phyloP scores from a whole-genome alignment of 1,284 basidiomycete species.

The Malassezia cuniculi region DNA sequence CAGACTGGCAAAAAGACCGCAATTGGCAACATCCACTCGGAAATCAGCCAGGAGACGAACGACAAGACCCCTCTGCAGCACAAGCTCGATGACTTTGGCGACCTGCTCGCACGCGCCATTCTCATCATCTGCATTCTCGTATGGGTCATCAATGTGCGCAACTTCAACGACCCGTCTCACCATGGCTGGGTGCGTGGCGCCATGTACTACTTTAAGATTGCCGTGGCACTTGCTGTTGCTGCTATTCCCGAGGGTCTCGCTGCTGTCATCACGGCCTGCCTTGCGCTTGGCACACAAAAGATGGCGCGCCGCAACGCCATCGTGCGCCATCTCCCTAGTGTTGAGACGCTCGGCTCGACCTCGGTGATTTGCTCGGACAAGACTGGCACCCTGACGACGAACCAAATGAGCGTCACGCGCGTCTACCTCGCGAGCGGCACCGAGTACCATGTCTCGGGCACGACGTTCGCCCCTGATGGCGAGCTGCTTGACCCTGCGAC shows the following conservation, averaged over 20 bases:
- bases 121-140: constrained; percentile 43
- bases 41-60: constrained; percentile 37
- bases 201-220: constrained; percentile 45
- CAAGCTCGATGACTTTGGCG: constrained; percentile 44
- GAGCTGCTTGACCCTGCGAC: constrained; percentile 16
- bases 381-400: constrained; percentile 44
- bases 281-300: constrained; percentile 43
- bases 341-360: constrained; percentile 43
- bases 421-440: constrained; percentile 14
- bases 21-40: constrained; percentile 41
- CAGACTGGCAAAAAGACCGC: constrained; percentile 36
- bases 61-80: constrained; percentile 43
- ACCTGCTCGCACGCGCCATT: constrained; percentile 41
- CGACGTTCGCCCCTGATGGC: constrained; percentile 33
- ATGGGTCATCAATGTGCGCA: constrained; percentile 43
- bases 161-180: constrained; percentile 43
- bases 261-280: constrained; percentile 43
- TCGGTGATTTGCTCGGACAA: constrained; percentile 46
- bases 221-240: constrained; percentile 43
- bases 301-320: constrained; percentile 45
- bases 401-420: constrained; percentile 42
- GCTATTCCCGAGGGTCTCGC: constrained; percentile 44
- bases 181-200: constrained; percentile 40
- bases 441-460: constrained; percentile 36
- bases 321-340: constrained; percentile 39